Percentiles rank a stretch among this genome's conserved stretches.
phyloP scores from a whole-genome alignment of 1,284 basidiomycete species.

The Mycena citricolor region DNA sequence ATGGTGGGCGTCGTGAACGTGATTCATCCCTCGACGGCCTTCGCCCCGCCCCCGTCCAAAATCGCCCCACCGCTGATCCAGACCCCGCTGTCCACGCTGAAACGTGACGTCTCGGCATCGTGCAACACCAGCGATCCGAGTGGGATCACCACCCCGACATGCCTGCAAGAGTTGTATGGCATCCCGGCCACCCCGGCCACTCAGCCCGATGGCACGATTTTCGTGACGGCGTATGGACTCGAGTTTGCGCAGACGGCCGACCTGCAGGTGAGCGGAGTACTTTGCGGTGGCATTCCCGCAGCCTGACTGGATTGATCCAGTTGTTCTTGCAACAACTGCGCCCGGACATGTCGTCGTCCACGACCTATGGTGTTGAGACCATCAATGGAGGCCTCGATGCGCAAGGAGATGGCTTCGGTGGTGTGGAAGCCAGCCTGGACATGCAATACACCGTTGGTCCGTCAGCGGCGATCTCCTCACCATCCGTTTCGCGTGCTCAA shows the following conservation, averaged over 20 bases:
- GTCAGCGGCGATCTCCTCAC: constrained; percentile 44
- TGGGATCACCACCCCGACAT: constrained; percentile 12
- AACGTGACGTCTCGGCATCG: constrained; percentile 1
- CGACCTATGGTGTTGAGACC: constrained; percentile 28
- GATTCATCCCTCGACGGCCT: constrained; percentile 46
- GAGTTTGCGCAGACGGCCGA: constrained; percentile 45
- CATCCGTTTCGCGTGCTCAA: too few species aligned
- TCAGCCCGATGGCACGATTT: constrained; percentile 21
- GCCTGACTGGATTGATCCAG: constrained; percentile 20
- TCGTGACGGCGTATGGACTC: constrained; percentile 21
- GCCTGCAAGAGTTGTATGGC: constrained; percentile 15
- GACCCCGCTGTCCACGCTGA: constrained; percentile 11
- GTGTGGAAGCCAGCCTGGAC: constrained; percentile 10
- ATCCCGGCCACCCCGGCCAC: constrained; percentile 11
- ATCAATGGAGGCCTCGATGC: constrained; percentile 47
- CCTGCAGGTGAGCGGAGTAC: constrained; percentile 35
- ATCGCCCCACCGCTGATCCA: not conserved
- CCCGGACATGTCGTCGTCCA: constrained; percentile 22
- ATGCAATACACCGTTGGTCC: constrained; percentile 37
- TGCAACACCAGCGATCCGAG: constrained; percentile 8
- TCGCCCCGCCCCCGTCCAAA: constrained; percentile 6
- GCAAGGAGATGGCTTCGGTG: constrained; percentile 31
- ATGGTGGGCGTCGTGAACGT: constrained; percentile 41
- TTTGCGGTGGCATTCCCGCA: not conserved
- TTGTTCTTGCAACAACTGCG: constrained; percentile 36